Evolutionary conservation across 176 grass and related monocot species (phyloP), one percentile per base, ranked within the genome.

Genomic region (Poa annua): DNA sequence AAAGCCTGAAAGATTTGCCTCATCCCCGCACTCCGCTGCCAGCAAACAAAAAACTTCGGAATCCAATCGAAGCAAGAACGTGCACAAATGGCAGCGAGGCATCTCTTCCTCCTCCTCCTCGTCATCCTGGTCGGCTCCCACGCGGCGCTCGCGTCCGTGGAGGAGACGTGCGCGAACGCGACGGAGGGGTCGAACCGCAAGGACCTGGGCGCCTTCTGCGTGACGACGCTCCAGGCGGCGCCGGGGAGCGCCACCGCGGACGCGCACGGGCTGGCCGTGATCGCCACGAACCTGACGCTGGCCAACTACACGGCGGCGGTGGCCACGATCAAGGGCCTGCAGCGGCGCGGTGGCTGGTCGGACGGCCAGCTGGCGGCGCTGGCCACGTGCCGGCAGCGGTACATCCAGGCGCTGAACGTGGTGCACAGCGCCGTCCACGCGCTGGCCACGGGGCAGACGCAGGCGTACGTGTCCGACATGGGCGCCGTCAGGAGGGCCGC

Each of bases 341-440:
- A 72, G 83, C 12, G 20, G 72, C 44, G 72, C 5, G 82, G 64
- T 0, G 72, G 72, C 33, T 89, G 83, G 83, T 1, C 88, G 42
- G 72, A 52, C 12, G 32, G 17, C 21, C 33, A 29, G 63, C 42
- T 6, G 13, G 34, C 19, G 19, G 82, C 88, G 78, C 88, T 89
- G 19, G 78, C 21, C 19, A 55, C 83, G 83, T 89, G 88, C 72
- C 63, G 83, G 16, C 19, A 0, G 72, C 72, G 78, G 14, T 89
- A 89, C 83, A 65, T 86, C 78, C 64, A 81, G 64, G 88, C 72
- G 72, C 88, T 82, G 54, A 72, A 89, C 78, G 71, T 89, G 71
- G 83, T 89, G 72, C 88, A 89, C 88, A 86, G 88, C 83, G 78
- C 83, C 78, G 36, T 89, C 64, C 88, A 86, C 54, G 78, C 88